Percentiles rank a stretch among this genome's conserved stretches.
Conservation (phyloP, 306 rosid genomes). For the Vachellia pachyceras region DNA sequence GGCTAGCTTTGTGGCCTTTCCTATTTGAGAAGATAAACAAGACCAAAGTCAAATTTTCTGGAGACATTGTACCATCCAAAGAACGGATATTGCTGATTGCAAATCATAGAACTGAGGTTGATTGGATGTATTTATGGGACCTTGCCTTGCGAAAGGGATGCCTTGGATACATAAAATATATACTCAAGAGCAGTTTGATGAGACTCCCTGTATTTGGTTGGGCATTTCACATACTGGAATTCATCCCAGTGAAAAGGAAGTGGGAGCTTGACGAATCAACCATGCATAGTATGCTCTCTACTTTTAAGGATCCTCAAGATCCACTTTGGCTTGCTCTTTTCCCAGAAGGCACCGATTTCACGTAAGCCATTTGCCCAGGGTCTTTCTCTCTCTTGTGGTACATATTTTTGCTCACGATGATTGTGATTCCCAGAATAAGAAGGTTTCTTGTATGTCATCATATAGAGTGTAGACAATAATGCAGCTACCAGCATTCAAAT, state of each 20-base stretch:
- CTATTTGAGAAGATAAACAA: slow-evolving; percentile 79
- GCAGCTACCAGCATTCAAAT: slow-evolving; percentile 9
- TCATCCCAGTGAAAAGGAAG: slow-evolving; percentile 78
- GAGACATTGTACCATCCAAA: slow-evolving; percentile 59
- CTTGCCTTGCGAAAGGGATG: slow-evolving; percentile 76
- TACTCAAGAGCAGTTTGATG: slow-evolving; percentile 83
- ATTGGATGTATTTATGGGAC: slow-evolving; percentile 95
- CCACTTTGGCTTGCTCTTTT: slow-evolving; percentile 90
- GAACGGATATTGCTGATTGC: slow-evolving; percentile 72
- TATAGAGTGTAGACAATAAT: neutral
- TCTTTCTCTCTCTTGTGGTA: slow-evolving; percentile 4
- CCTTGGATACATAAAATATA: slow-evolving; percentile 70
- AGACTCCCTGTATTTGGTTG: slow-evolving; percentile 83
- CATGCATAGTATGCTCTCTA: slow-evolving; percentile 73
- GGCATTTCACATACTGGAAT: slow-evolving; percentile 82
- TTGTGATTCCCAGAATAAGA: neutral
- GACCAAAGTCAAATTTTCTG: slow-evolving; percentile 75
- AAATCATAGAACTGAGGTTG: slow-evolving; percentile 87
- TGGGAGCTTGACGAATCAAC: slow-evolving; percentile 72
- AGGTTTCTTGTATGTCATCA: slow-evolving; percentile 17
- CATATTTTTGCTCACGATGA: slow-evolving; percentile 18
- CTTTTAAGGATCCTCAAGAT: slow-evolving; percentile 66
- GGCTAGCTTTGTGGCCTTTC: slow-evolving; percentile 89
- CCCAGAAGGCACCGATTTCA: slow-evolving; percentile 91
- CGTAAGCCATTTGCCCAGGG: slow-evolving; percentile 52